These are phyloP conservation scores for Endoconidiophora polonica DNA, from an alignment of 2,329 filamentous ascomycete species.

Conservation along the genomic window DNA sequence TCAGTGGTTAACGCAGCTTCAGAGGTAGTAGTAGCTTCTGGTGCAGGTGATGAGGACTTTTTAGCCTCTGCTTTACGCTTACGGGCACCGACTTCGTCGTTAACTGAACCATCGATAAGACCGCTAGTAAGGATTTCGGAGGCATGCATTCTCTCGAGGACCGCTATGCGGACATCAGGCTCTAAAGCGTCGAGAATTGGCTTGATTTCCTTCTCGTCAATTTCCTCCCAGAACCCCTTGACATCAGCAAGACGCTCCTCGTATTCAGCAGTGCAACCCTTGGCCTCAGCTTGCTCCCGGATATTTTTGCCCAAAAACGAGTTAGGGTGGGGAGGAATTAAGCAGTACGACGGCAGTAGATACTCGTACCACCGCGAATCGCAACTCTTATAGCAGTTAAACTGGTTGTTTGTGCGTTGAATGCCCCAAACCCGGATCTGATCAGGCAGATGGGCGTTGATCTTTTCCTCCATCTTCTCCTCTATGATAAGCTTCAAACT, in stretches of 20 bases:
- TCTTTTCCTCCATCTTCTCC: slow-evolving; percentile 72
- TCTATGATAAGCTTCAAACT: slow-evolving; percentile 93
- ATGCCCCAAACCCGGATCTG: slow-evolving; percentile 96
- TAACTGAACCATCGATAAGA: slow-evolving; percentile 12
- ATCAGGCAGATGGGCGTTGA: slow-evolving; percentile 67
- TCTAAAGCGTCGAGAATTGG: slow-evolving; percentile 48
- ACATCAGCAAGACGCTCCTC: slow-evolving; percentile 59
- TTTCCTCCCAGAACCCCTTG: slow-evolving; percentile 61
- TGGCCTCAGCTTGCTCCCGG: slow-evolving; percentile 59
- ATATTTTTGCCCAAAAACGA: slow-evolving; percentile 73
- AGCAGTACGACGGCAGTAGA: slow-evolving; percentile 79
- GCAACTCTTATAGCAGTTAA: slow-evolving; percentile 88
- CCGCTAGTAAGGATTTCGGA: slow-evolving; percentile 10
- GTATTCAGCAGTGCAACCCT: slow-evolving; percentile 53
- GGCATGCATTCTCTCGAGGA: slow-evolving; percentile 43
- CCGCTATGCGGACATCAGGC: slow-evolving; percentile 43
- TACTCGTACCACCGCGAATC: slow-evolving; percentile 98
- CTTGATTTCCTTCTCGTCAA: slow-evolving; percentile 67
- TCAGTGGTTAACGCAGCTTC: slow-evolving; percentile 10
- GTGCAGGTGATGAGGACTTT: slow-evolving; percentile 15
- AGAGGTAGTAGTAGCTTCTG: slow-evolving; percentile 14
- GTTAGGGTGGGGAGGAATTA: slow-evolving; percentile 79
- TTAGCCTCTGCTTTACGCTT: slow-evolving; percentile 4
- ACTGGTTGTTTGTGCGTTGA: slow-evolving; percentile 71
- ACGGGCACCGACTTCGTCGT: slow-evolving; percentile 15